Evolutionary conservation across 2,329 filamentous ascomycete species (phyloP).

Genomic region (Talaromyces sp.): DNA sequence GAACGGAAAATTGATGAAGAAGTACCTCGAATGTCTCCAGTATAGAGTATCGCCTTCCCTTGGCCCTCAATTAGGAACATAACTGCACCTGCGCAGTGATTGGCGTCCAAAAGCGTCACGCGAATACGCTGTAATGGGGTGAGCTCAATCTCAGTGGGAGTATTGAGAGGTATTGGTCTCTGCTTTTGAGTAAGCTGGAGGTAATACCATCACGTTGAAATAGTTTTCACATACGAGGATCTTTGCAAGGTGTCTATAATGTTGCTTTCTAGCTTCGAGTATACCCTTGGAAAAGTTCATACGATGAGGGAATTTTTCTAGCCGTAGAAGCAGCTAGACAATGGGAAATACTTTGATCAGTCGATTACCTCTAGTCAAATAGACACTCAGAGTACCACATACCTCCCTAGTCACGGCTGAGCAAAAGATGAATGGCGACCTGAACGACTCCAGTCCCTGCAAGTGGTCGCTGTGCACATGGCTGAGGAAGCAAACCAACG

Average conservation of each 20-base stretch:
- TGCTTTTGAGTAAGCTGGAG: slow-evolving; percentile 27
- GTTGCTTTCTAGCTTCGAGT: slow-evolving; percentile 68
- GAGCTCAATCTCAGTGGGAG: slow-evolving; percentile 73
- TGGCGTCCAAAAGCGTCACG: slow-evolving; percentile 84
- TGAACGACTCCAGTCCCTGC: slow-evolving; percentile 70
- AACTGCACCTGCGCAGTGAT: slow-evolving; percentile 84
- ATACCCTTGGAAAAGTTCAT: slow-evolving; percentile 78
- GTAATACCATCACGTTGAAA: neutral
- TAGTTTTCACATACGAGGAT: slow-evolving; percentile 52
- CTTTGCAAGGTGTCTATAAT: slow-evolving; percentile 71
- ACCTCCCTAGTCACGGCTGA: slow-evolving; percentile 75
- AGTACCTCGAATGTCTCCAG: slow-evolving; percentile 73
- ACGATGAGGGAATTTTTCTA: slow-evolving; percentile 75
- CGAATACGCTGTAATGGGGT: slow-evolving; percentile 64
- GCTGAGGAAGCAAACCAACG: slow-evolving; percentile 81
- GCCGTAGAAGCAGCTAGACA: slow-evolving; percentile 63
- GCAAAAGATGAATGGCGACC: slow-evolving; percentile 84
- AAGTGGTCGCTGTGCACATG: slow-evolving; percentile 93
- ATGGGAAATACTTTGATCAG: neutral
- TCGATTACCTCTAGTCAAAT: neutral
- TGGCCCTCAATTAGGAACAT: slow-evolving; percentile 86
- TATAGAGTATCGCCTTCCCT: slow-evolving; percentile 74
- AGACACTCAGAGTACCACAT: slow-evolving; percentile 8
- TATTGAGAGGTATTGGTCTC: slow-evolving; percentile 79
- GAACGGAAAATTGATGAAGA: slow-evolving; percentile 3